Evolutionary conservation across 2,329 filamentous ascomycete genomes (phyloP), one percentile per base, ranked within the genome.

Genomic region (Tolypocladium pustulatum): DNA sequence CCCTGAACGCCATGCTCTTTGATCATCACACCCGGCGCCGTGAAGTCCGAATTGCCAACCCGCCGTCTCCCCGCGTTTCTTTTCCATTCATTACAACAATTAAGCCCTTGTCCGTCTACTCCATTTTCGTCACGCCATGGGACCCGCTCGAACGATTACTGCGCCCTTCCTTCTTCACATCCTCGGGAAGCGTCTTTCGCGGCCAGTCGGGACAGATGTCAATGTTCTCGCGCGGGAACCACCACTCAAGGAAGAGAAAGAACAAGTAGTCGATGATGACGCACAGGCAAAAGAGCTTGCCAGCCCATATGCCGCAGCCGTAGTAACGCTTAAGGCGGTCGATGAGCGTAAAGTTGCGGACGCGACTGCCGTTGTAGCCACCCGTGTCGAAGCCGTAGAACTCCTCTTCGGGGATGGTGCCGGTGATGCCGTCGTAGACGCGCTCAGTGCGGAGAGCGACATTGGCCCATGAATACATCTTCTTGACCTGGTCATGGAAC

Each of bases 381-480:
- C 81, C 84, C 4, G 86, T 84, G 58, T 90, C 86, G 68, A 89
- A 88, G 36, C 90, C 90, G 68, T 96, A 96, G 67, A 96, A 96
- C 60, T 95, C 90, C 57, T 89, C 86, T 65, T 95, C 90, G 63
- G 84, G 86, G 57, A 96, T 86, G n/a, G 85, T 86, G 9, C 91
- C 92, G 2, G 86, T 90, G 65, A 99, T 95, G 54, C 94, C 90
- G 70, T 96, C 86, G 73, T 99, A 99, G 0, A 99, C 94, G 36
- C 93, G 83, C 74, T 99, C 94, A 0, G 94, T 97, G 58, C 94
- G 88, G 66, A 89, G 83, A 17, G 94, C 94, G 34, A 99, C 93
- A 71, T 99, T 93, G 34, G 90, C 90, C 94, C 94, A 99, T 1
- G 91, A 96, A 75, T 99, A 99, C 94, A 97, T 97, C 77, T 89